Evolutionary conservation across 1,139 yeast species (phyloP), one percentile per base, ranked within the genome.

Genomic region (Yamadazyma buinensis): DNA sequence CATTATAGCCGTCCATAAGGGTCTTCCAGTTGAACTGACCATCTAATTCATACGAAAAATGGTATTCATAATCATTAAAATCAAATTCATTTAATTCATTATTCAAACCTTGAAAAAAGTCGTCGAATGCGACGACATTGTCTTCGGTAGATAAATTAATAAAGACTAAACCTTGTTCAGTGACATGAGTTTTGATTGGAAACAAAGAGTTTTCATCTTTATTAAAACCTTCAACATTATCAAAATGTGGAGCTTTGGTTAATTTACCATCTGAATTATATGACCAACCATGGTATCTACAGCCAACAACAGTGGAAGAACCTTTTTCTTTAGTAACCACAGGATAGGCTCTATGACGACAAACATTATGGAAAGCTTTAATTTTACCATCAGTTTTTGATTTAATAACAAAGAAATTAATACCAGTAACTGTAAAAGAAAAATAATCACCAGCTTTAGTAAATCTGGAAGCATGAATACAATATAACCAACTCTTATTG

Each of bases 11-110:
- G 48, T 77, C 83, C 80, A 77, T 75, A 42, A 77, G 63, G 2
- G 83, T 77, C 49, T 77, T 77, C 83, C 83, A 77, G 55, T 77
- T 77, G 57, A 77, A 77, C 46, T 72, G 61, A 35, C 82, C 83
- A 44, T 75, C 80, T 32, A 77, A 62, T 50, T 77, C 81, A 46
- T 76, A 77, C n/a, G 79, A 72, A 81, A 76, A 75, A 54, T 76
- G 76, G 53, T 75, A 77, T 46, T 77, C 82, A 48, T 77, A 77
- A 52, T 77, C 82, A 23, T 59, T 55, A 47, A 77, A 77, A 51
- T 77, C 82, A 50, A 64, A 76, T 52, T 75, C 83, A 37, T 63
- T 60, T 66, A 75, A 61, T 46, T 77, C 82, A 15, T 48, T 50
- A 38, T 68, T 60, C 34, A 77, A 60, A 5, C 81, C 82, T 14